Conservation (phyloP, 305 asterid genomes). For the Solanum aculeatissimum region DNA sequence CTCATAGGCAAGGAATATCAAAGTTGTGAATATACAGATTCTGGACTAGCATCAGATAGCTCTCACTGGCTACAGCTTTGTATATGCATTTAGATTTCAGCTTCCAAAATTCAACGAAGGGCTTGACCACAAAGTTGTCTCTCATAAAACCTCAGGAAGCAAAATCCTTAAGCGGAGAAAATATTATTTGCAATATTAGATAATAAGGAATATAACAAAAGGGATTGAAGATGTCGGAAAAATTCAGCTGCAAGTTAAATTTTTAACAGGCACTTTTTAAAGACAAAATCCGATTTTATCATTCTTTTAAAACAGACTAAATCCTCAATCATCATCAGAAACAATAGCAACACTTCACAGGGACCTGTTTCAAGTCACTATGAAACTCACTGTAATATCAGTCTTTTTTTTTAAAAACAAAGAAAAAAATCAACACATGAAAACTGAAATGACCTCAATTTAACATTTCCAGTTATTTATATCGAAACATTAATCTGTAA, state of each 20-base stretch:
- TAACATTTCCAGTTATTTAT: not conserved
- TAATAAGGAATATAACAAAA: not conserved
- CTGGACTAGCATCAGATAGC: not conserved
- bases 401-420: not conserved
- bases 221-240: not conserved
- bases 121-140: not conserved
- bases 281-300: not conserved
- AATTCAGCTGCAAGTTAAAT: not conserved
- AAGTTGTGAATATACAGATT: not conserved
- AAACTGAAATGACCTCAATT: not conserved
- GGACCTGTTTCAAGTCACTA: not conserved
- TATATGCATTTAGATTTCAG: not conserved
- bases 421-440: not conserved
- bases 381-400: not conserved
- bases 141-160: not conserved
- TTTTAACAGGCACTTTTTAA: not conserved
- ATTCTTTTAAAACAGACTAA: not conserved
- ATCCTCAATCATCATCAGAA: not conserved
- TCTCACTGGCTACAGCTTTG: not conserved
- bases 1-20: not conserved
- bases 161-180: not conserved
- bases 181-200: not conserved
- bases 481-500: not conserved
- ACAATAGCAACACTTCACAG: not conserved
- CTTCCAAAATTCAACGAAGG: not conserved